Conservation (phyloP, 148 eudicot genomes). For the Cornus controversa region DNA sequence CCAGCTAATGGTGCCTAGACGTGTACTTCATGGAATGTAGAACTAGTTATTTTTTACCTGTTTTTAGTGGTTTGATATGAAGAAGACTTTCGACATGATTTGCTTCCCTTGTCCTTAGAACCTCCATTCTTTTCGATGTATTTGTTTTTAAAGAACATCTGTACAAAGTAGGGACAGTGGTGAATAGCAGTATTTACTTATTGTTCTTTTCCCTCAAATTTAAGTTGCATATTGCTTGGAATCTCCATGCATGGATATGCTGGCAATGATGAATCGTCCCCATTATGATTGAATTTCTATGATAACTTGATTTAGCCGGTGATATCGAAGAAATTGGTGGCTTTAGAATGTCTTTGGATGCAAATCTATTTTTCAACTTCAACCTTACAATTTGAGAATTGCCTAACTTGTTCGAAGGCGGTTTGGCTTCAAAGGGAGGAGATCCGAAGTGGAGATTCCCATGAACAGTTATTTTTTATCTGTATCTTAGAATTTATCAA, state of each 20-base stretch:
- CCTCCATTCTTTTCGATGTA: constrained; percentile 16
- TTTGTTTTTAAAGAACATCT: constrained; percentile 8
- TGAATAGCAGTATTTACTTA: neutral
- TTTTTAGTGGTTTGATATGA: neutral
- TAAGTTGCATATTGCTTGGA: neutral
- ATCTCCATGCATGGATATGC: neutral
- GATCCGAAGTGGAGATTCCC: too few relatives aligned
- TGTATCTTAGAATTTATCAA: too few relatives aligned
- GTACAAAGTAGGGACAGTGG: constrained; percentile 23
- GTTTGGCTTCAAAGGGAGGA: neutral
- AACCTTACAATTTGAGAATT: neutral
- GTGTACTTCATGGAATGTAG: constrained; percentile 10
- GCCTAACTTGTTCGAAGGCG: too few relatives aligned
- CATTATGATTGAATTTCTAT: too few relatives aligned
- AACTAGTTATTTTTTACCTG: neutral
- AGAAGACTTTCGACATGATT: neutral
- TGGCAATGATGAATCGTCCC: neutral
- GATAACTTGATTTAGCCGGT: neutral
- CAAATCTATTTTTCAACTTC: too few relatives aligned
- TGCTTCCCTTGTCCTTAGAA: neutral
- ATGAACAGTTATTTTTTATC: too few relatives aligned
- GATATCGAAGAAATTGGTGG: neutral
- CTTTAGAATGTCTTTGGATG: neutral
- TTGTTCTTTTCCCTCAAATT: neutral
- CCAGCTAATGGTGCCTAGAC: neutral